These are phyloP conservation scores for Vitis rotundifolia DNA, from an alignment of 164 flowering plant genomes.

Conservation along the genomic window DNA sequence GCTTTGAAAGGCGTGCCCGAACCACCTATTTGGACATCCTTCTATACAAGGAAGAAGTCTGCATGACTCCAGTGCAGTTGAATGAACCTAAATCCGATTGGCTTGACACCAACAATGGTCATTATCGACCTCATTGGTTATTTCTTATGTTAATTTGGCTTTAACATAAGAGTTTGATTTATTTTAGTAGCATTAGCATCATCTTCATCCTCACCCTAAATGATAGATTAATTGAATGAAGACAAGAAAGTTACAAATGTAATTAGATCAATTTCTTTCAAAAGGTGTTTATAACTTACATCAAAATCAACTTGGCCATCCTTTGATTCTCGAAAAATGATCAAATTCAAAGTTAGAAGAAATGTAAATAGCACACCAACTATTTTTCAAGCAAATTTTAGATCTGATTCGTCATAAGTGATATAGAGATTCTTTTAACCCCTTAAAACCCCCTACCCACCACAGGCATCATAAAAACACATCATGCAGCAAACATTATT, in stretches of 20 bases:
- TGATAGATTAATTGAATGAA: background rate
- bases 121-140: slow-evolving; percentile 6
- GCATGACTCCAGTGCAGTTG: fast-evolving
- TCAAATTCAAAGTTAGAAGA: background rate
- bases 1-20: too few relatives aligned
- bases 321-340: slow-evolving; percentile 62
- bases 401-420: too few relatives aligned
- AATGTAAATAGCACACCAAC: background rate
- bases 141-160: slow-evolving; percentile 7
- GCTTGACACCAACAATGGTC: background rate
- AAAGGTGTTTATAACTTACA: slow-evolving; percentile 41
- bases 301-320: slow-evolving; percentile 73
- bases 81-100: too few relatives aligned
- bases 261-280: background rate
- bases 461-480: too few relatives aligned
- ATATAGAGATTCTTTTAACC: too few relatives aligned
- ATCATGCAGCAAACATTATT: too few relatives aligned
- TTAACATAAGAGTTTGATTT: slow-evolving; percentile 26
- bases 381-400: background rate
- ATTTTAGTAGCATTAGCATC: slow-evolving; percentile 35
- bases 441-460: too few relatives aligned
- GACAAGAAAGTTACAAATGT: background rate
- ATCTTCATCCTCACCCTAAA: slow-evolving; percentile 66
- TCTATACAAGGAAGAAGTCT: too few relatives aligned
- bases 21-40: too few relatives aligned